Base-by-base conservation (phyloP, 2,329 filamentous ascomycete genomes). In the Stagonosporopsis rhizophila region DNA sequence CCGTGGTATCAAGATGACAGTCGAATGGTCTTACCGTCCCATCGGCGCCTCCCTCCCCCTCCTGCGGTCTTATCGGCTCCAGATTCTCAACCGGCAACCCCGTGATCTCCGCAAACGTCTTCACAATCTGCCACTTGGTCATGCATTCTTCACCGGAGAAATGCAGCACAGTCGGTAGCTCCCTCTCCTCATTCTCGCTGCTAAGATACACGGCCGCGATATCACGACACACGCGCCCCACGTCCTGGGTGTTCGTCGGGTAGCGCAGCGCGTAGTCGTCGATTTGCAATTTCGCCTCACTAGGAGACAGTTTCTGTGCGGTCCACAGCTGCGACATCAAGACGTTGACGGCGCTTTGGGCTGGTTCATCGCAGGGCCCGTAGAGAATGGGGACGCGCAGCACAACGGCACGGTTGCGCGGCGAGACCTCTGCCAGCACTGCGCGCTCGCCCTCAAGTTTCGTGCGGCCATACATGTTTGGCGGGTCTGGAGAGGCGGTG, bases 91-190 rank as follows among this genome's bases (percentile, higher is more conserved):
- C 80, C 11, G 89, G 83, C 52, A 96, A 72, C 0, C 89, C 91
- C 83, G 96, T 87, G 56, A 96, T 91, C 56, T 92, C 87, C 4
- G 87, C 89, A 70, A 96, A 88, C 9, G 83, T 78, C 77, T 91
- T 80, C 73, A 90, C 93, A 52, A 97, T 96, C 74, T 94, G 87
- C 75, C 93, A 96, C 79, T 96, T 96, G 0, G 92, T 96, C 81
- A 88, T 90, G 62, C 82, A 85, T 65, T 96, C 90, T 76, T 96
- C 91, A 3, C 89, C 91, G 15, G 50, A 46, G 77, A 96, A 96
- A 51, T 97, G 92, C 17, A 96, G 81, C 39, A 92, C 84, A 25
- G 72, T 79, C 0, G 92, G 92, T 35, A 96, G 77, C 15, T 79
- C 71, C 11, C 81, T 78, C 34, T 73, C 68, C 4, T 48, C 56